Conservation (phyloP, 2,329 filamentous ascomycete species). For the Knufia petricola region DNA sequence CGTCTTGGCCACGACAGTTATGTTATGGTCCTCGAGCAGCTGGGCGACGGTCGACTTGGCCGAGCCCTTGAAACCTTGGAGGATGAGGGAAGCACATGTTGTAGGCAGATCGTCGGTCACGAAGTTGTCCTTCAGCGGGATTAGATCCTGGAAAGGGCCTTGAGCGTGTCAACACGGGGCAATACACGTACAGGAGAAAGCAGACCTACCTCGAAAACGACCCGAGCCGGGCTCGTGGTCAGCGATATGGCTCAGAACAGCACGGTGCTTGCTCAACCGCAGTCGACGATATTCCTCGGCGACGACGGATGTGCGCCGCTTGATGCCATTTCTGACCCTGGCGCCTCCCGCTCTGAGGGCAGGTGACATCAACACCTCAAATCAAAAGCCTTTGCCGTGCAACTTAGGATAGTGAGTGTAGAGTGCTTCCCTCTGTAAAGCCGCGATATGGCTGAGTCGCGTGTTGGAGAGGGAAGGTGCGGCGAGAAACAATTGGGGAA, state of each 20-base stretch:
- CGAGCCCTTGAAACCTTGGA: slow-evolving; percentile 62
- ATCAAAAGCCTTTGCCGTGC: too few relatives aligned
- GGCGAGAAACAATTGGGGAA: background rate
- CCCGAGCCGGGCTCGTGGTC: background rate
- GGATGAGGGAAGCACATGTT: slow-evolving; percentile 71
- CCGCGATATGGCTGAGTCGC: too few relatives aligned
- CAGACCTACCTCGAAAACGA: background rate
- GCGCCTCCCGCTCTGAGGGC: background rate
- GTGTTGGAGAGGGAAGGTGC: slow-evolving; percentile 3
- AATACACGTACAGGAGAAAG: background rate
- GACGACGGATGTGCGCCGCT: background rate
- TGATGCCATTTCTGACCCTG: background rate
- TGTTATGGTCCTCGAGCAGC: slow-evolving; percentile 55
- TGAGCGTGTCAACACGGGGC: background rate
- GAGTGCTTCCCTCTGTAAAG: too few relatives aligned
- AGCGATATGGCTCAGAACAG: background rate
- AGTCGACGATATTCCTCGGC: background rate
- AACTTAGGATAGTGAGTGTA: too few relatives aligned
- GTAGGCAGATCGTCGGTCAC: slow-evolving; percentile 57
- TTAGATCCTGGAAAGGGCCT: slow-evolving; percentile 10
- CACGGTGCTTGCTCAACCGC: background rate
- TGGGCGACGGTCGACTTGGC: slow-evolving; percentile 73
- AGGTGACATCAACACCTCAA: background rate
- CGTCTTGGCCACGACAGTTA: slow-evolving; percentile 63
- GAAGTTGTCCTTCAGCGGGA: slow-evolving; percentile 72